These are phyloP conservation scores for Triticum timopheevii DNA, from an alignment of 176 grass and related monocot species.

Conservation along the genomic window DNA sequence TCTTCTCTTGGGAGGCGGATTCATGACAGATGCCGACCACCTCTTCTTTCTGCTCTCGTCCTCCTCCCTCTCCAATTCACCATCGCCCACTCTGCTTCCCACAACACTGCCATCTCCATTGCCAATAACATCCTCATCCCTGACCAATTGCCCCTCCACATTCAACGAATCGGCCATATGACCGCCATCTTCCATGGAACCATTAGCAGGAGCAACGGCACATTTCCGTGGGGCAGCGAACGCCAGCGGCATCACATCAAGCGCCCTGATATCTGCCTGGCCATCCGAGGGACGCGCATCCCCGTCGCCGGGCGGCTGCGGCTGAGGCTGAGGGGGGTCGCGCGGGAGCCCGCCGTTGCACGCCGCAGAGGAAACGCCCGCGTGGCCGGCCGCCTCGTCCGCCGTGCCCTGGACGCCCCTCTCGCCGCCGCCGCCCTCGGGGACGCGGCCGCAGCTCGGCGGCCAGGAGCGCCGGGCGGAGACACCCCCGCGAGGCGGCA, in stretches of 20 bases:
- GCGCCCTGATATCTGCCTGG: not conserved
- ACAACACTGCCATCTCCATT: not conserved
- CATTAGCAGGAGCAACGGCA: not conserved
- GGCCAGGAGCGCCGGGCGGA: constrained; percentile 43
- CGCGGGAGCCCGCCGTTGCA: not conserved
- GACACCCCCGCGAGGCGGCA: not conserved
- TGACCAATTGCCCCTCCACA: not conserved
- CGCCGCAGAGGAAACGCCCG: not conserved
- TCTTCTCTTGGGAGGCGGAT: constrained; percentile 48
- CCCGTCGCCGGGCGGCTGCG: not conserved
- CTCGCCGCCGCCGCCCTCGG: not conserved
- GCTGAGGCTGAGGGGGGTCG: not conserved
- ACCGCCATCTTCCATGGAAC: not conserved
- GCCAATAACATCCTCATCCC: not conserved
- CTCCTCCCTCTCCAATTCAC: constrained; percentile 8
- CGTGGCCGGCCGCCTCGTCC: not conserved
- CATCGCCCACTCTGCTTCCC: not conserved
- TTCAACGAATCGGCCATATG: not conserved
- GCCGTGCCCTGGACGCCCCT: not conserved
- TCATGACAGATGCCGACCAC: constrained; percentile 26
- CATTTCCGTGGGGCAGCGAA: not conserved
- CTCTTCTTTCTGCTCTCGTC: constrained; percentile 32
- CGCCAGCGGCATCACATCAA: not conserved
- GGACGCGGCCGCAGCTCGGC: constrained; percentile 34
- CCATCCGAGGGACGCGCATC: not conserved